These are phyloP conservation scores for Bacidia gigantensis DNA, from an alignment of 495 filamentous ascomycete species.

Conservation along the genomic window DNA sequence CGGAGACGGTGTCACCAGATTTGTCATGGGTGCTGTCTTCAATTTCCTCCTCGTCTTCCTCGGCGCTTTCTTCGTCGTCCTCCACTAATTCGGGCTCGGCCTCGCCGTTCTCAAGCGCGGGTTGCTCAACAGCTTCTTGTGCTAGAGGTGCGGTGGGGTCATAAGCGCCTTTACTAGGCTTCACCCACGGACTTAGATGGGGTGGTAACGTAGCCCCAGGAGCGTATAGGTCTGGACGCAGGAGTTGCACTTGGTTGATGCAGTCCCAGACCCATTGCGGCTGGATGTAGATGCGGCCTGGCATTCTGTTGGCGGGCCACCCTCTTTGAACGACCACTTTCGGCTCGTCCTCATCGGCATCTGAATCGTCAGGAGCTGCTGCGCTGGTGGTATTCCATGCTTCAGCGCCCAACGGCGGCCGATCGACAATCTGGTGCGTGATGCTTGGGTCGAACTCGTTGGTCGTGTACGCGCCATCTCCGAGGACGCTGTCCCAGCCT, in stretches of 20 bases:
- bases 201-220: constrained; percentile 82
- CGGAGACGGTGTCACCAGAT: constrained; percentile 23
- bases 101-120: constrained; percentile 45
- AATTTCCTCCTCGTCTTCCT: constrained; percentile 7
- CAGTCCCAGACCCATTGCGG: constrained; percentile 98
- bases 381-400: not conserved
- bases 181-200: constrained; percentile 93
- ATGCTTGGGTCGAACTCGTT: constrained; percentile 76
- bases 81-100: constrained; percentile 38
- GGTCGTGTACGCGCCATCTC: constrained; percentile 82
- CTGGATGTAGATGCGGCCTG: constrained; percentile 82
- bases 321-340: constrained; percentile 35
- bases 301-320: constrained; percentile 49
- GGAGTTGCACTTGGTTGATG: constrained; percentile 75
- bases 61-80: constrained; percentile 37
- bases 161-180: constrained; percentile 67
- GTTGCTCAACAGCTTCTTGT: constrained; percentile 65
- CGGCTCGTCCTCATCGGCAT: constrained; percentile 39
- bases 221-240: constrained; percentile 75
- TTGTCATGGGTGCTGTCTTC: constrained; percentile 29
- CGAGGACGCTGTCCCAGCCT: constrained; percentile 80
- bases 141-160: constrained; percentile 73
- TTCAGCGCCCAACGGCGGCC: constrained; percentile 43
- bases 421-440: constrained; percentile 92
- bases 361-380: not conserved